phyloP scores from a whole-genome alignment of 768 basidiomycete species.

The Trametes cinnabarina region DNA sequence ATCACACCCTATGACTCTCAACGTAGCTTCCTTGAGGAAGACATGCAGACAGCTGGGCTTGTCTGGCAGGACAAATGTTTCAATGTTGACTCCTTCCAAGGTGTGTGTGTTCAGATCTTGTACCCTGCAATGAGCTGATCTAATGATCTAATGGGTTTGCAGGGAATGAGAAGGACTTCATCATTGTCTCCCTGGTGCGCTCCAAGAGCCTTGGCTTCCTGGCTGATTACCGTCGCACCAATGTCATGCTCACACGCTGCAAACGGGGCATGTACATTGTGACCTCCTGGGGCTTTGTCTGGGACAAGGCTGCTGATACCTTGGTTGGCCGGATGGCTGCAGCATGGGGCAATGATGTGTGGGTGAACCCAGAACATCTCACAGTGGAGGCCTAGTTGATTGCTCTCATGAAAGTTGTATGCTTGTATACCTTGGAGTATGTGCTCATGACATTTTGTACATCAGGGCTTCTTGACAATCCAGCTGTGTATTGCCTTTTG shows the following conservation, averaged over 20 bases:
- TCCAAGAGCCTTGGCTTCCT: slow-evolving; percentile 68
- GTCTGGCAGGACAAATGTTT: slow-evolving; percentile 68
- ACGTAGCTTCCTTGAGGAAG: slow-evolving; percentile 53
- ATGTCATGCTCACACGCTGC: slow-evolving; percentile 87
- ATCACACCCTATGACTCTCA: slow-evolving; percentile 85
- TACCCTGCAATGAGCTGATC: no score
- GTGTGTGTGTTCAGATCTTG: slow-evolving; percentile 40
- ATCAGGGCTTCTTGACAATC: not conserved
- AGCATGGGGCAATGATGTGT: slow-evolving; percentile 34
- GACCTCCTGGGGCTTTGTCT: slow-evolving; percentile 58
- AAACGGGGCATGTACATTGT: slow-evolving; percentile 77
- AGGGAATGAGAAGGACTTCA: slow-evolving; percentile 84
- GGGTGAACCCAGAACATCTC: slow-evolving; percentile 37
- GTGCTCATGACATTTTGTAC: not conserved
- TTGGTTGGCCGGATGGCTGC: slow-evolving; percentile 42
- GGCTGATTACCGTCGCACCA: slow-evolving; percentile 60
- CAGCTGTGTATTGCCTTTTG: not conserved
- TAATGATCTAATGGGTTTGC: slow-evolving; percentile 1
- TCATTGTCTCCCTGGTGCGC: slow-evolving; percentile 71
- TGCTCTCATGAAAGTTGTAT: slow-evolving; percentile 8
- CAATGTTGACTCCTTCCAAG: slow-evolving; percentile 81
- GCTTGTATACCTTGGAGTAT: not conserved
- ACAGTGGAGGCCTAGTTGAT: slow-evolving; percentile 33
- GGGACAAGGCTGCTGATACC: slow-evolving; percentile 45
- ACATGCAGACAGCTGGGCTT: slow-evolving; percentile 49